These are phyloP conservation scores for Plantago lanceolata DNA, from an alignment of 305 asterid genomes.

Conservation along the genomic window DNA sequence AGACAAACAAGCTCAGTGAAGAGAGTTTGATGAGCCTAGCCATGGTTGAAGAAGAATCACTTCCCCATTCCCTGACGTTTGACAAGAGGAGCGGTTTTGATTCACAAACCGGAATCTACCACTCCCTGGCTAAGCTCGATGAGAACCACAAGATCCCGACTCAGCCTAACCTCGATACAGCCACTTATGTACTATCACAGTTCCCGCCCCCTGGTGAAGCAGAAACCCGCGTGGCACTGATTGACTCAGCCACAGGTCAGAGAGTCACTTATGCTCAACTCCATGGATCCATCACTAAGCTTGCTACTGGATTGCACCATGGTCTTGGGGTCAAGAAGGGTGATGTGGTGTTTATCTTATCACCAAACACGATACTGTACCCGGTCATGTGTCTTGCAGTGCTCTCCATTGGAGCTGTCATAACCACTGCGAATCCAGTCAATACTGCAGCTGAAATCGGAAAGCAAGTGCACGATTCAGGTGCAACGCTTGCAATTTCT, in stretches of 20 bases:
- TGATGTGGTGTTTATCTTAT: slow-evolving; percentile 57
- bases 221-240: slow-evolving; percentile 43
- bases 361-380: slow-evolving; percentile 58
- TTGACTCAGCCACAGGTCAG: slow-evolving; percentile 45
- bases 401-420: slow-evolving; percentile 57
- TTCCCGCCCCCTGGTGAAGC: slow-evolving; percentile 49
- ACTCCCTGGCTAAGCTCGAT: slow-evolving; percentile 43
- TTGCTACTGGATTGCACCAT: slow-evolving; percentile 59
- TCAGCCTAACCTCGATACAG: slow-evolving; percentile 47
- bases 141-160: slow-evolving; percentile 43
- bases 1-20: slow-evolving; percentile 1
- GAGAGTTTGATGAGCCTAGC: slow-evolving; percentile 24
- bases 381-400: slow-evolving; percentile 61
- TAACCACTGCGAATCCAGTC: slow-evolving; percentile 71
- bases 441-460: slow-evolving; percentile 55
- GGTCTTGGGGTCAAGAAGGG: slow-evolving; percentile 64
- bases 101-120: slow-evolving; percentile 53
- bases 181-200: slow-evolving; percentile 57
- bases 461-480: slow-evolving; percentile 62
- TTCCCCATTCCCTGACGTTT: background rate
- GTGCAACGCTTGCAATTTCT: slow-evolving; percentile 54
- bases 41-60: slow-evolving; percentile 30
- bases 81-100: slow-evolving; percentile 43
- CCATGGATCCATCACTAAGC: slow-evolving; percentile 36
- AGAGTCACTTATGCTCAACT: slow-evolving; percentile 57